These are phyloP conservation scores for Clavulina sp. DNA, from an alignment of 768 basidiomycete genomes.

Conservation along the genomic window DNA sequence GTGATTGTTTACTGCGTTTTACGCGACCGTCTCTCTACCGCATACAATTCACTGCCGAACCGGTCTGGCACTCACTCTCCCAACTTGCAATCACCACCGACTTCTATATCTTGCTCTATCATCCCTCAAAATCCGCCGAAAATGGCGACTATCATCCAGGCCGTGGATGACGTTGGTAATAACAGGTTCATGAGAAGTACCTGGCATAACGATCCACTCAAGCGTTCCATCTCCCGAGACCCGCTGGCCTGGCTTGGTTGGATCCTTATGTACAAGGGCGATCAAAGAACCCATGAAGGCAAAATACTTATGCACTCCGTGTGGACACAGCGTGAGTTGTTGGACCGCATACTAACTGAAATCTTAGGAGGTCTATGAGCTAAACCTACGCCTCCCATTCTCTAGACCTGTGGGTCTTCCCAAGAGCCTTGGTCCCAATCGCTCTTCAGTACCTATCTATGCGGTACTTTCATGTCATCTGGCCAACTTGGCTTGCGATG, in stretches of 20 bases:
- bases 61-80: too few relatives aligned
- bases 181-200: background rate
- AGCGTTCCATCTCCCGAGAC: background rate
- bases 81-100: too few relatives aligned
- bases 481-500: background rate
- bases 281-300: background rate
- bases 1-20: too few relatives aligned
- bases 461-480: background rate
- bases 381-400: background rate
- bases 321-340: background rate
- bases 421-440: background rate
- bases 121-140: too few relatives aligned
- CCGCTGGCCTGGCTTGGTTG: background rate
- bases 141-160: too few relatives aligned
- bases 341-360: background rate
- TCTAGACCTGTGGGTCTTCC: background rate
- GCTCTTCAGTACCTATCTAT: too few relatives aligned
- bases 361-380: too few relatives aligned
- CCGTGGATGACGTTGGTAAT: too few relatives aligned
- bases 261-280: background rate
- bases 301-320: background rate
- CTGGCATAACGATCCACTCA: background rate
- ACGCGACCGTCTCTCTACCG: too few relatives aligned
- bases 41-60: too few relatives aligned
- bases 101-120: too few relatives aligned